phyloP scores from a whole-genome alignment of 345 rosid genomes.

The Aegle marmelos region DNA sequence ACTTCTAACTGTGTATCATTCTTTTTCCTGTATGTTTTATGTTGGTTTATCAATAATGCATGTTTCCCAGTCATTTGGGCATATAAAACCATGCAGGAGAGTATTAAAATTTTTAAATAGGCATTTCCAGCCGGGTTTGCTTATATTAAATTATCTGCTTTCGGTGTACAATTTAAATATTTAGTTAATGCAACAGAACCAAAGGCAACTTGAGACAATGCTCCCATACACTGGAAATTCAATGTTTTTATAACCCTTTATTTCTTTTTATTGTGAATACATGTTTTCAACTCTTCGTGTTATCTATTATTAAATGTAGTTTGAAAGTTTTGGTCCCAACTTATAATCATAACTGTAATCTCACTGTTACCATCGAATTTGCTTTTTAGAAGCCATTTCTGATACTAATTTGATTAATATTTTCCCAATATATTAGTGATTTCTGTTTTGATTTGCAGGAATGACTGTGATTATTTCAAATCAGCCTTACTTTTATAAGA shows the following conservation, averaged over 20 bases:
- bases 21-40: neutral
- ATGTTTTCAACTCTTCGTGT: neutral
- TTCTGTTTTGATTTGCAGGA: conserved; percentile 52
- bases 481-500: conserved; percentile 94
- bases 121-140: neutral
- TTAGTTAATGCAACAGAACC: neutral
- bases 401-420: neutral
- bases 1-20: neutral
- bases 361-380: neutral
- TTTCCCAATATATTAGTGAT: neutral
- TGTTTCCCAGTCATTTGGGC: neutral
- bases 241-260: neutral
- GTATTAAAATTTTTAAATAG: neutral
- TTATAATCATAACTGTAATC: conserved; percentile 2
- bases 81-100: neutral
- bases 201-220: neutral
- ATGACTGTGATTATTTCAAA: conserved; percentile 80
- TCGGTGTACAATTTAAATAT: neutral
- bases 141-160: neutral
- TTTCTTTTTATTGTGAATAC: neutral
- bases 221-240: neutral
- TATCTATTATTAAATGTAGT: neutral
- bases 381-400: neutral
- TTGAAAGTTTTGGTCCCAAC: neutral
- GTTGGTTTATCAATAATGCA: neutral